Evolutionary conservation across 73 alveolate species (phyloP), one percentile per base, ranked within the genome.

Genomic region (Paramecium sonneborni): DNA sequence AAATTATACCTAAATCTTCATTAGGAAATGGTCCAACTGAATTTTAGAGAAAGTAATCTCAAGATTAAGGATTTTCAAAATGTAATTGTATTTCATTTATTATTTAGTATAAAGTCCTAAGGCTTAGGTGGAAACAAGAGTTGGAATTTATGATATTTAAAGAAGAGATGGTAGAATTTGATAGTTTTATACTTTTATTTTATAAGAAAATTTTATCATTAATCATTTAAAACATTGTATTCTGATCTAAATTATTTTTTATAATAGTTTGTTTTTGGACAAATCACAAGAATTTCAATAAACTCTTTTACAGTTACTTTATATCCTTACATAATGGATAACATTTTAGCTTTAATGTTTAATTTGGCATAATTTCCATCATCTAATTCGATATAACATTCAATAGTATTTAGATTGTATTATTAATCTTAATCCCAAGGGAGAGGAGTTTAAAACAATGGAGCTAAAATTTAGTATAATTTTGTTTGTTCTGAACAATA

Each of bases 341-440:
- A 28, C 44, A 79, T 79, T 30, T 10, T 39, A 10, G 90, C 69
- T 21, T 79, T 79, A 8, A 24, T 21, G 15, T 79, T 79, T 8
- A 79, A 5, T 24, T 79, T 79, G n/a, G 90, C 90, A 79, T 79
- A 34, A 39, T 20, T 24, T 39, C 72, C 69, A 79, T 79, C 90
- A 38, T 88, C 87, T 14, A 88, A 70, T 88, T 88, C 94, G 39
- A 88, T 69, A 70, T 70, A 88, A 28, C 56, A 76, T 70, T 88
- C 94, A 23, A 88, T 70, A 14, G 18, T 69, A 44, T 88, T 82
- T 21, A 88, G 30, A 23, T 20, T 69, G 35, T 88, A 88, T 21
- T 70, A 15, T 28, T 88, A 7, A 56, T 88, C 35, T 39, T 21
- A 15, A 88, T 88, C 94, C 94, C 94, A 88, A 1, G 94, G 94